These are phyloP conservation scores for Phytophthora pisi DNA, from an alignment of 352 stramenopile genomes.

Conservation along the genomic window DNA sequence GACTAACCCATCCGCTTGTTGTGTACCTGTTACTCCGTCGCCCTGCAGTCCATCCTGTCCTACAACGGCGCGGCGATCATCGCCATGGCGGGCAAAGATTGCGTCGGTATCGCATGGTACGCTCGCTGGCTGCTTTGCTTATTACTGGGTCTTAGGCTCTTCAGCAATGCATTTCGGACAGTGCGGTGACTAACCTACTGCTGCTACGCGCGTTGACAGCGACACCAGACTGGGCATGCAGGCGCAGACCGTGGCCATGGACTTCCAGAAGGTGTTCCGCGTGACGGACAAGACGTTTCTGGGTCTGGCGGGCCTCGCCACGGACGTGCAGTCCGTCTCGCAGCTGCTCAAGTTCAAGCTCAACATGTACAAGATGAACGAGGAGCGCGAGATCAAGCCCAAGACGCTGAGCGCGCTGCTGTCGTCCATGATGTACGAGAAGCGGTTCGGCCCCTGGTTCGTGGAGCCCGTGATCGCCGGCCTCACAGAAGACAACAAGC, in stretches of 20 bases:
- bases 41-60: constrained; percentile 84
- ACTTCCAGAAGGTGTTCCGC: constrained; percentile 99
- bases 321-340: constrained; percentile 98
- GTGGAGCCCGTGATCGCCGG: constrained; percentile 98
- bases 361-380: constrained; percentile 99
- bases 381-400: constrained; percentile 98
- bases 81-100: constrained; percentile 99
- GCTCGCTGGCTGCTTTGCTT: background rate
- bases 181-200: background rate
- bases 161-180: background rate
- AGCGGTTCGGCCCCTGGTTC: constrained; percentile 99
- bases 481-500: constrained; percentile 94
- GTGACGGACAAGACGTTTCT: constrained; percentile 97
- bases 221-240: constrained; percentile 97
- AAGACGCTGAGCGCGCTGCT: constrained; percentile 97
- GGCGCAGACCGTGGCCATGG: constrained; percentile 96
- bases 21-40: no score
- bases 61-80: constrained; percentile 99
- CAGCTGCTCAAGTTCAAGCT: constrained; percentile 95
- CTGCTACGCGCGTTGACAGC: constrained; percentile 39
- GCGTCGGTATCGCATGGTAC: constrained; percentile 97
- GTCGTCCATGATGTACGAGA: constrained; percentile 98
- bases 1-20: background rate
- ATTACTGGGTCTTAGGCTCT: background rate
- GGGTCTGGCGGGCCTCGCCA: constrained; percentile 96